Base-by-base conservation (phyloP, 2,329 filamentous ascomycete genomes). In the Calonectria naviculata region DNA sequence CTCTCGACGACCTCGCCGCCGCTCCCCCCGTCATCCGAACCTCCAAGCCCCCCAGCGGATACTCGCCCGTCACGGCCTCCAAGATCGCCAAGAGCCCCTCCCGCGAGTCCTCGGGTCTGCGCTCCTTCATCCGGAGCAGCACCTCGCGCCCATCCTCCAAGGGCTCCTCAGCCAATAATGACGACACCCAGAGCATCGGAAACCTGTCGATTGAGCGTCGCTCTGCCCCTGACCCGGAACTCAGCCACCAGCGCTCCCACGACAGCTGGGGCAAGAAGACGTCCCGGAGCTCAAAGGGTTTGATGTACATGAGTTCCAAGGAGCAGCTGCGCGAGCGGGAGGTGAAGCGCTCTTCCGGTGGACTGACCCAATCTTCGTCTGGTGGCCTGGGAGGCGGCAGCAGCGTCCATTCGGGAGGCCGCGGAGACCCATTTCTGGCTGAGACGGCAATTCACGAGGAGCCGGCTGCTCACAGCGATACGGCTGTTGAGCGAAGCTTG, bases 41-140 rank as follows among this genome's bases (percentile, higher is more conserved):
- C 36, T 90, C 94, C 36, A 95, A 95, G 81, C 93, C 92, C 9
- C 94, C 94, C 0, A 94, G 93, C 62, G 94, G 93, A 65, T 90
- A 92, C 77, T 95, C 93, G 12, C 84, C 91, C 0, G 88, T 88
- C 70, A 91, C 88, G 76, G 89, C 84, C 19, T 86, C 87, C 24
- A 74, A 72, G 38, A 76, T 74, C 1, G 88, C 87, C 70, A 90
- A 87, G 72, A 90, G 85, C 31, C 85, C 87, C 24, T 83, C 84
- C 65, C 86, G 86, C 71, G 89, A 89, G 34, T 81, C 84, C 46
- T 78, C 83, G 47, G 89, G 90, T 15, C 80, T 94, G 49, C 90
- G 88, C 77, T 90, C 88, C 47, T 88, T 93, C 47, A 84, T 94
- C 54, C 87, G 90, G 73, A 85, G 81, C 76, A 86, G 86, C 54